phyloP scores from a whole-genome alignment of 148 eudicot genomes.

The Rhododendron henanense region DNA sequence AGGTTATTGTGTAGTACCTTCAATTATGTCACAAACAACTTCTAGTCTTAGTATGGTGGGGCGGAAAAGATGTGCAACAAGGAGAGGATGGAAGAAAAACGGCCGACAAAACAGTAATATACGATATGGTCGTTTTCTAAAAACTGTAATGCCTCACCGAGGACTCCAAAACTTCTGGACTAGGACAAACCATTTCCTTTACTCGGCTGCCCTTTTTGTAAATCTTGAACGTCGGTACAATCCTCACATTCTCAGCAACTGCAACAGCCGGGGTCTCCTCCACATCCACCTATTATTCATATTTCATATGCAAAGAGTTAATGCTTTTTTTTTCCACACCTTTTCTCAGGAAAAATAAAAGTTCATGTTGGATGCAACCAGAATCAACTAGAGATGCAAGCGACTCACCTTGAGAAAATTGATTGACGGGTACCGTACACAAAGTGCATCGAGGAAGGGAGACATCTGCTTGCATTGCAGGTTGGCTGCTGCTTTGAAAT shows the following conservation, averaged over 20 bases:
- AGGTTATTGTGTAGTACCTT: slow-evolving; percentile 32
- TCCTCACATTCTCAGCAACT: slow-evolving; percentile 54
- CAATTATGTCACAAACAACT: neutral
- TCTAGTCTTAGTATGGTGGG: slow-evolving; percentile 13
- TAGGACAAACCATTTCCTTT: slow-evolving; percentile 78
- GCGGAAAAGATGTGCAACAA: slow-evolving; percentile 25
- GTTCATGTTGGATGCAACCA: neutral
- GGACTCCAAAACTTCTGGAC: slow-evolving; percentile 70
- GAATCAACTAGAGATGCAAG: neutral
- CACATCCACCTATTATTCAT: slow-evolving; percentile 62
- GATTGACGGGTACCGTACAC: slow-evolving; percentile 61
- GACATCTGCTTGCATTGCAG: slow-evolving; percentile 58
- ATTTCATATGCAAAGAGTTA: neutral
- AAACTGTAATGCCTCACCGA: slow-evolving; percentile 85
- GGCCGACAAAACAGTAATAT: neutral
- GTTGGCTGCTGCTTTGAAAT: slow-evolving; percentile 41
- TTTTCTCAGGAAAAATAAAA: neutral
- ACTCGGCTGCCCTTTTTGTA: slow-evolving; percentile 73
- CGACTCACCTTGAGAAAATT: slow-evolving; percentile 64
- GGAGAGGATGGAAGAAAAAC: slow-evolving; percentile 6
- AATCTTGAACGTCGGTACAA: slow-evolving; percentile 77
- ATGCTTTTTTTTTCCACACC: neutral
- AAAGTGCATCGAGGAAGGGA: slow-evolving; percentile 50
- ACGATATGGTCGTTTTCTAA: slow-evolving; percentile 18
- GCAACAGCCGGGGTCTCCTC: slow-evolving; percentile 55